Base-by-base conservation (phyloP, 1,284 basidiomycete genomes). In the Trichosporon sp. region DNA sequence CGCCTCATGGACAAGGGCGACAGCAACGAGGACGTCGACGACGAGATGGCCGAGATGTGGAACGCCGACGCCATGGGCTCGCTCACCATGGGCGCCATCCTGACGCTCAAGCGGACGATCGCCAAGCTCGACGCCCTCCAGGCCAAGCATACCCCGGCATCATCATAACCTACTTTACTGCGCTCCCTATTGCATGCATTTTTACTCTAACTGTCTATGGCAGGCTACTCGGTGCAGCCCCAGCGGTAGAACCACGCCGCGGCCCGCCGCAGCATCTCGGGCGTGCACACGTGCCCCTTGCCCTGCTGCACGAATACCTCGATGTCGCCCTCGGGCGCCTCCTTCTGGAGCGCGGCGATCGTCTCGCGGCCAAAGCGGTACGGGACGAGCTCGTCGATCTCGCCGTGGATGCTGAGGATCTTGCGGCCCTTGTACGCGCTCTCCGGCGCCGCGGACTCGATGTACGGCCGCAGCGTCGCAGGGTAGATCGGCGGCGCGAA, bases 81-180 rank as follows among this genome's bases (percentile, higher is more conserved):
- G 67, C 78, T 96, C 76, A 91, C 91, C 0, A 85, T 87, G 53
- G 93, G 93, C 21, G 93, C 92, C 0, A 91, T 92, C 63, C 88
- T 96, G 73, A 88, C 89, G 13, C 84, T 95, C 42, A 79, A 77
- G 73, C 27, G 56, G 56, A 60, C 29, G 29, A 60, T 60, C 3
- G 13, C 27, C 13, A 60, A 60, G 56, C 56, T 60, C 64, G 56
- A 60, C 29, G 27, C 56, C 29, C 56, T 60, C 15, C 29, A 25
- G 27, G 56, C 12, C 7, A 60, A 60, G 9, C 56, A 60, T 23
- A 60, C 21, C 29, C 27, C 27, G 27, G 15, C 27, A 60, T 29
- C 56, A 60, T 60, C 27, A 60, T 60, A 60, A 31, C 56, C 29
- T 18, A 12, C 51, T 65, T 18, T n/a, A 32, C 21, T n/a, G 32